Evolutionary conservation across 75 land plant genomes (phyloP), one percentile per base, ranked within the genome.

Genomic region (Adiantum capillusveneris): DNA sequence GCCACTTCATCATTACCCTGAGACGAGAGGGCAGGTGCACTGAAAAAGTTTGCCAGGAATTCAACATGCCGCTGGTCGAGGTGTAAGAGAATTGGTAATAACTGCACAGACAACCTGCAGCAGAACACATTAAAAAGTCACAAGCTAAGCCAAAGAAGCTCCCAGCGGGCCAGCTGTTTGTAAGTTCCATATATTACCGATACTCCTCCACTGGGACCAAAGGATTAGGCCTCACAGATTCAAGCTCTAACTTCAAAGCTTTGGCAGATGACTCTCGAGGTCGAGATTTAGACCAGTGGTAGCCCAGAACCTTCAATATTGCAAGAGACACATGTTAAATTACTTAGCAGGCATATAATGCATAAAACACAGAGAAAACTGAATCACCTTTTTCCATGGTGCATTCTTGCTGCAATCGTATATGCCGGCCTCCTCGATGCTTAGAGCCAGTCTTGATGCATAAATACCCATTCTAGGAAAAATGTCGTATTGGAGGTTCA

Each of bases 161-260:
- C n/a, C n/a, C n/a, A n/a, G n/a, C n/a, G n/a, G n/a, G n/a, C n/a
- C n/a, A n/a, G n/a, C n/a, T n/a, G n/a, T n/a, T n/a, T n/a, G n/a
- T n/a, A n/a, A n/a, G n/a, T n/a, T n/a, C n/a, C n/a, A n/a, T n/a
- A n/a, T n/a, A n/a, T n/a, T 24, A 72, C 99, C 99, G 70, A 62
- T 90, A 86, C 59, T 95, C 99, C 62, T 95, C 99, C 26, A 90
- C 75, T 29, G 92, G 88, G 31, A 46, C 86, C 45, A 51, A 30
- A 36, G 99, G 92, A 68, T 95, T 81, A 52, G 97, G 99, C 56
- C 77, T 75, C 14, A 95, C 84, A 73, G 92, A 66, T 80, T 95
- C 97, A 52, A 95, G 65, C 41, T 82, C 75, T 21, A 95, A 55
- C 60, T 78, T 84, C 45, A 95, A 63, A 42, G 97, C 97, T 64